phyloP scores from a whole-genome alignment of 2,329 filamentous ascomycete species.

The Alternaria arbusti region DNA sequence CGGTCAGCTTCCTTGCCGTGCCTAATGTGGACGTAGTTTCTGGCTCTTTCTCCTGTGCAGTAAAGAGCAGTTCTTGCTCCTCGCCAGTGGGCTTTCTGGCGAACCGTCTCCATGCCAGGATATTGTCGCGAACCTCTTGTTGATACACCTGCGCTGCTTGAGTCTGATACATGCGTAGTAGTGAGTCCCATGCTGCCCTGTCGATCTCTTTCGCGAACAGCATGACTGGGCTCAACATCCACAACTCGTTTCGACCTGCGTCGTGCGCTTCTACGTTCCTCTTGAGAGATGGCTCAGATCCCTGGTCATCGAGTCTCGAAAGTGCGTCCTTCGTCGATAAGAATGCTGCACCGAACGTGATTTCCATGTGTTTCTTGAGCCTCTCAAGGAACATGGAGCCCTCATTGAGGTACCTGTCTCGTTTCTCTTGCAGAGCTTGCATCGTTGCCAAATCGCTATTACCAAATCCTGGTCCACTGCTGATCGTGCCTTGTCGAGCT shows the following conservation, averaged over 20 bases:
- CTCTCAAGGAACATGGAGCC: constrained; percentile 78
- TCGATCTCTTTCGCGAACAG: constrained; percentile 89
- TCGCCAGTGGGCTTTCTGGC: constrained; percentile 77
- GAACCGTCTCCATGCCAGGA: constrained; percentile 79
- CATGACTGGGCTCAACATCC: constrained; percentile 87
- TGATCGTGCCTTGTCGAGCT: constrained; percentile 50
- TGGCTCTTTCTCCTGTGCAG: constrained; percentile 85
- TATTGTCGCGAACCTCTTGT: constrained; percentile 79
- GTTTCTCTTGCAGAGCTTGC: constrained; percentile 93
- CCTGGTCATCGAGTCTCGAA: constrained; percentile 52
- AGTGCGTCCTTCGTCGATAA: constrained; percentile 71
- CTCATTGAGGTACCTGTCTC: constrained; percentile 82
- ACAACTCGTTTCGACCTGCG: constrained; percentile 73
- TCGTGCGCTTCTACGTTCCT: constrained; percentile 74
- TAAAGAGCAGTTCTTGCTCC: constrained; percentile 86
- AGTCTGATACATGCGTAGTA: constrained; percentile 81
- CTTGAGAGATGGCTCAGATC: constrained; percentile 59
- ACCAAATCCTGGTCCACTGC: constrained; percentile 64
- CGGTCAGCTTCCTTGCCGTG: constrained; percentile 87
- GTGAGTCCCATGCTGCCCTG: constrained; percentile 76
- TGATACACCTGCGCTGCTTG: constrained; percentile 79
- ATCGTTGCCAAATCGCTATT: constrained; percentile 82
- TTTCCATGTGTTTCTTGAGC: constrained; percentile 80
- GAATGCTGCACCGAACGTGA: constrained; percentile 78
- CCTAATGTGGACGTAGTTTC: constrained; percentile 64